Conservation (phyloP, 2,329 filamentous ascomycete genomes). For the Cladosporium colombiae region DNA sequence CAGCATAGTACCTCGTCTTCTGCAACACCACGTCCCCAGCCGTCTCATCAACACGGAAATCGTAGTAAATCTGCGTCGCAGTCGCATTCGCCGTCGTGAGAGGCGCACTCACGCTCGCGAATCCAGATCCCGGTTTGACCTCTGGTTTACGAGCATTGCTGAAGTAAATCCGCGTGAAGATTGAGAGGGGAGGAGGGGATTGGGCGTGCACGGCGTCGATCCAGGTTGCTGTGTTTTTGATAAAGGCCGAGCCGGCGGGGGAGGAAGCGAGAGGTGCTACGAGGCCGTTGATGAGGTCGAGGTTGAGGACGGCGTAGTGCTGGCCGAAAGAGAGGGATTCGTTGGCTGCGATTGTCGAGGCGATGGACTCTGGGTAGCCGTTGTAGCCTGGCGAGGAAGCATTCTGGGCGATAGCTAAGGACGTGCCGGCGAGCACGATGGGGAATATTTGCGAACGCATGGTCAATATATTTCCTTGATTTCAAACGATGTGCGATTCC, state of each 20-base stretch:
- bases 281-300: constrained; percentile 45
- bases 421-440: background rate
- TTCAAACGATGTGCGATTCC: background rate
- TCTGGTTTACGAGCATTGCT: constrained; percentile 39
- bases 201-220: constrained; percentile 44
- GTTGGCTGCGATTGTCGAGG: constrained; percentile 29
- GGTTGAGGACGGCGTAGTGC: constrained; percentile 46
- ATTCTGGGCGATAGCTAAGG: constrained; percentile 8
- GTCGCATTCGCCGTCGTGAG: constrained; percentile 35
- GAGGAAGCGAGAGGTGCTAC: constrained; percentile 39
- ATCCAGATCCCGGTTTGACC: constrained; percentile 39
- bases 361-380: constrained; percentile 26
- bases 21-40: constrained; percentile 41
- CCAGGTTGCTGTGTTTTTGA: constrained; percentile 40
- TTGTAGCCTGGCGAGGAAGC: constrained; percentile 27
- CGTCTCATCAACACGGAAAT: constrained; percentile 37
- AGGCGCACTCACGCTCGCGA: constrained; percentile 36
- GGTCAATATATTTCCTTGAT: background rate
- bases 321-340: constrained; percentile 36
- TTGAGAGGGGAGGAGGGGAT: constrained; percentile 38
- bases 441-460: background rate
- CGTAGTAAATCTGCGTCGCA: constrained; percentile 37
- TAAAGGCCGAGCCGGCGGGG: constrained; percentile 37
- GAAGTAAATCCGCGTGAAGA: constrained; percentile 46
- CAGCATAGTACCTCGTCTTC: constrained; percentile 49